Evolutionary conservation across 1,139 yeast genomes (phyloP).

Genomic region (Hyphopichia fennica): DNA sequence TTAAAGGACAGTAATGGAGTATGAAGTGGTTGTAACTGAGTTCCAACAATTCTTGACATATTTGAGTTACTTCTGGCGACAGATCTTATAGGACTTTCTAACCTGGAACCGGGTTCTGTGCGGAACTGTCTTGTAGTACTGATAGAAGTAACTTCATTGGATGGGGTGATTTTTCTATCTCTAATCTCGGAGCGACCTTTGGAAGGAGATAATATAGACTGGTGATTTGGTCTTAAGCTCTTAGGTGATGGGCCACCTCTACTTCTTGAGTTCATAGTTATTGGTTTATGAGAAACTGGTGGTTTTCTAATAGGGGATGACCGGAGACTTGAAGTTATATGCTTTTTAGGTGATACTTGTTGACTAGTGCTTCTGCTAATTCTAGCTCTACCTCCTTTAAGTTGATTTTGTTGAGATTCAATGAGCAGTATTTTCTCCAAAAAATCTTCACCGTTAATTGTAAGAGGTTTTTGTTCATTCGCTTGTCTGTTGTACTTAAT

Average conservation of each 20-base stretch:
- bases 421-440: conserved; percentile 40
- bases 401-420: conserved; percentile 37
- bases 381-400: conserved; percentile 3
- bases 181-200: background rate
- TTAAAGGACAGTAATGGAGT: conserved; percentile 19
- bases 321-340: background rate
- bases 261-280: background rate
- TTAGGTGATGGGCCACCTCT: conserved; percentile 6
- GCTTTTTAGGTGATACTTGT: conserved; percentile 1
- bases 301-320: conserved; percentile 7
- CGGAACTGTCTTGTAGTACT: conserved; percentile 1
- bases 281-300: background rate
- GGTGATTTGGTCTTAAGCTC: background rate
- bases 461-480: conserved; percentile 38
- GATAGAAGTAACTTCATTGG: conserved; percentile 1
- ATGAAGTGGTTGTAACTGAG: conserved; percentile 30
- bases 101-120: conserved; percentile 8
- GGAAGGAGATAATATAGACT: conserved; percentile 2
- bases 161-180: too few relatives aligned
- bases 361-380: conserved; percentile 2
- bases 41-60: conserved; percentile 11
- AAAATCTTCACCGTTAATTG: conserved; percentile 48
- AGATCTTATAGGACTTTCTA: conserved; percentile 17
- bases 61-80: conserved; percentile 11
- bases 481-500: conserved; percentile 42